Base-by-base conservation (phyloP, 345 rosid species). In the Erysimum cheiranthoides region DNA sequence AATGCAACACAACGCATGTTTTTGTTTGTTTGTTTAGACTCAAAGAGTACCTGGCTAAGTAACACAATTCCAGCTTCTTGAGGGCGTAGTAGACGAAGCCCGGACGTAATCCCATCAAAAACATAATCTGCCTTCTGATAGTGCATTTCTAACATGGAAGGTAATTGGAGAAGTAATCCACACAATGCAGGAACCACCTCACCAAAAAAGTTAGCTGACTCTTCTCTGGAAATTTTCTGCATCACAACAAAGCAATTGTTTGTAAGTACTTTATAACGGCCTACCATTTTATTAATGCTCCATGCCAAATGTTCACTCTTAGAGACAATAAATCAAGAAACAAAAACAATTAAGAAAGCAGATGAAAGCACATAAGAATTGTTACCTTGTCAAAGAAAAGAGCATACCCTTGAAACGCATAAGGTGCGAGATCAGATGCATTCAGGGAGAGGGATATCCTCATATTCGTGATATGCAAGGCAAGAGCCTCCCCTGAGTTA, bases 61-160 rank as follows among this genome's bases (percentile, higher is more conserved):
- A 90, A 81, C 71, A 87, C 97, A 10, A 85, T 71, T 57, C 97
- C 94, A 18, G 86, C 81, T 78, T 85, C 86, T 73, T 93, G 97
- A 8, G 76, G 82, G 72, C 78, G 80, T 74, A 93, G 71, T 36
- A 91, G 10, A 9, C 86, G 91, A 68, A 93, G 92, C 57, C 85
- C 84, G 0, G 84, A 67, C 27, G 62, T 49, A 54, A 78, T 34
- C 45, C 73, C 81, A 39, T 27, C 36, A 34, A 80, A 77, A 64
- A 76, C 78, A 76, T 73, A 52, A 59, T 81, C 85, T 6, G 93
- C 84, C 62, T 81, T 73, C 63, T 74, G 89, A 83, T 87, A 89
- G 84, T 93, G 96, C 47, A 56, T 39, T 66, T 89, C 91, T 63
- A 92, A 67, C 25, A 86, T 84, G 25, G 82, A 78, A 1, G 97